Evolutionary conservation across 495 filamentous ascomycete species (phyloP).

Genomic region (Daldinia concentrica): DNA sequence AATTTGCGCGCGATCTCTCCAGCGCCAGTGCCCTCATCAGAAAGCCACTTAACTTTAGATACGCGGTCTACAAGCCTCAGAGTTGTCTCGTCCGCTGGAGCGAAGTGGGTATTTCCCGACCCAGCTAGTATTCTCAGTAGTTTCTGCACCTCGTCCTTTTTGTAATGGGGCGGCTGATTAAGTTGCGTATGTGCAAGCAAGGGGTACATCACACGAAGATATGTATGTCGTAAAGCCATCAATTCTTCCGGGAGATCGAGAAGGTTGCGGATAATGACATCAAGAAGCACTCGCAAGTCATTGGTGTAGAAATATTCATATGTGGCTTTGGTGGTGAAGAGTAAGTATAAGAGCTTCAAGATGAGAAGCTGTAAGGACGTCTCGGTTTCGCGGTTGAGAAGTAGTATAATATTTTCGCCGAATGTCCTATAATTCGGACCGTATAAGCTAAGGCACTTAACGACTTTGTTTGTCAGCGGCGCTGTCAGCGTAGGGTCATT

Average conservation of each 20-base stretch:
- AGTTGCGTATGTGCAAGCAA: conserved; percentile 91
- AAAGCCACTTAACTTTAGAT: conserved; percentile 82
- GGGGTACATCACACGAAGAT: conserved; percentile 93
- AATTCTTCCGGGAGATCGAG: conserved; percentile 89
- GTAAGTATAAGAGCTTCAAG: conserved; percentile 90
- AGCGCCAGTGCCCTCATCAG: conserved; percentile 52
- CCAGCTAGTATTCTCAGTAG: conserved; percentile 74
- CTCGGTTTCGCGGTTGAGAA: conserved; percentile 95
- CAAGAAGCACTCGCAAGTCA: conserved; percentile 90
- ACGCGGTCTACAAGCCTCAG: conserved; percentile 83
- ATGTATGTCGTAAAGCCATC: conserved; percentile 88
- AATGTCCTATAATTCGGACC: conserved; percentile 90
- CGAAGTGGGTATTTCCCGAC: conserved; percentile 78
- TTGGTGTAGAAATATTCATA: conserved; percentile 99
- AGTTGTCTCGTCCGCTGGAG: conserved; percentile 90
- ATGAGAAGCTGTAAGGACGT: conserved; percentile 93
- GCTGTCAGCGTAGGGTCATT: conserved; percentile 60
- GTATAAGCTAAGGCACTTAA: conserved; percentile 83
- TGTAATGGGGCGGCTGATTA: conserved; percentile 85
- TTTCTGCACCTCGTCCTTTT: conserved; percentile 82
- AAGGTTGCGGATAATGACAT: conserved; percentile 95
- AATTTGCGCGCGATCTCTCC: conserved; percentile 58
- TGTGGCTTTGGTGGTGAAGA: conserved; percentile 90
- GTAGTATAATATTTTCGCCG: conserved; percentile 95
- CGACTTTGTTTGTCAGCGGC: conserved; percentile 87